These are phyloP conservation scores for Candida morakotiae DNA, from an alignment of 805 yeast species.

Conservation along the genomic window DNA sequence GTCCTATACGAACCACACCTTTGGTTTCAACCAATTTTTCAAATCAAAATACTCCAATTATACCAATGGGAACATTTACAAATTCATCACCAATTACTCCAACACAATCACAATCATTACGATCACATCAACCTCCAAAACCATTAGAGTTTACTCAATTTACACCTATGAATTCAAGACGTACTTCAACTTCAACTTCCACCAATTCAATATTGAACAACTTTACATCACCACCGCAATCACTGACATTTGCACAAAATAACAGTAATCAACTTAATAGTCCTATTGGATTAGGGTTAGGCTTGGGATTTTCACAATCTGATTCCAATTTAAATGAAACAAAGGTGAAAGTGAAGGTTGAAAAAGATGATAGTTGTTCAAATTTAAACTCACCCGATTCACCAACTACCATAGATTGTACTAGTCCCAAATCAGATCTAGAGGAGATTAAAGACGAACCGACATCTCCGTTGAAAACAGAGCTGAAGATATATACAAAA, in stretches of 20 bases:
- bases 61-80: conserved; percentile 4
- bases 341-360: not conserved
- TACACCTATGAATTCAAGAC: no score
- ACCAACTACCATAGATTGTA: conserved; percentile 7
- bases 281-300: not conserved
- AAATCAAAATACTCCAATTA: conserved; percentile 4
- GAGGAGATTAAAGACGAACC: not conserved
- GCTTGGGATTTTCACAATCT: not conserved
- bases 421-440: conserved; percentile 4
- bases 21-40: conserved; percentile 2
- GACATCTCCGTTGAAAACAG: no score
- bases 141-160: not conserved
- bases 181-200: not conserved
- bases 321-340: not conserved
- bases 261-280: not conserved
- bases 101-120: not conserved
- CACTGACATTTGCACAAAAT: not conserved
- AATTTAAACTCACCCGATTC: conserved; percentile 3
- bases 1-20: conserved; percentile 2
- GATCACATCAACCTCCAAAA: not conserved
- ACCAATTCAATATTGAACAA: no score
- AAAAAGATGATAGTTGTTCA: not conserved
- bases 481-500: no score
- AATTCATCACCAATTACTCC: conserved; percentile 6
- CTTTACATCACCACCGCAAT: not conserved